Percentiles rank a stretch among this genome's conserved stretches.
Conservation (phyloP, 345 rosid genomes). For the Barbarea vulgaris region DNA sequence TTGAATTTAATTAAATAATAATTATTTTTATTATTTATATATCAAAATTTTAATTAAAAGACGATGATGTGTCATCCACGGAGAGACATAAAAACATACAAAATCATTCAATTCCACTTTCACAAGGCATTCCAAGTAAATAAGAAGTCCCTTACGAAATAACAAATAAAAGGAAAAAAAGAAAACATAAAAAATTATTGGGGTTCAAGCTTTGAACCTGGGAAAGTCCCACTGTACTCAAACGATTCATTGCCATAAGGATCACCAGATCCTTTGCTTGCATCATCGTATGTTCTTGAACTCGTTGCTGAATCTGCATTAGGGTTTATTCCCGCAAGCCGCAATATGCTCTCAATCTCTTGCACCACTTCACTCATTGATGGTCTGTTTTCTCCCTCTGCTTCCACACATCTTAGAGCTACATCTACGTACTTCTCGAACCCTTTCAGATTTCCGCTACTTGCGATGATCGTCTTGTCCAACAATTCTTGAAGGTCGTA, state of each 20-base stretch:
- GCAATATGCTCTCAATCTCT: slow-evolving; percentile 72
- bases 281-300: slow-evolving; percentile 55
- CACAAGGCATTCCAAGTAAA: too few relatives aligned
- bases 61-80: too few relatives aligned
- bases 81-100: too few relatives aligned
- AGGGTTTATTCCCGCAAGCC: slow-evolving; percentile 61
- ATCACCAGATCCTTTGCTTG: slow-evolving; percentile 39
- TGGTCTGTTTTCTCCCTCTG: slow-evolving; percentile 62
- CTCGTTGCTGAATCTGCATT: slow-evolving; percentile 56
- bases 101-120: too few relatives aligned
- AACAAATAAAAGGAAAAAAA: too few relatives aligned
- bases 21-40: too few relatives aligned
- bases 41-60: too few relatives aligned
- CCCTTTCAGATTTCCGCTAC: slow-evolving; percentile 54
- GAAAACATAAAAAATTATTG: slow-evolving; percentile 35
- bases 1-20: too few relatives aligned
- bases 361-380: slow-evolving; percentile 76
- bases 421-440: slow-evolving; percentile 62
- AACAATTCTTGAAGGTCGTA: slow-evolving; percentile 68
- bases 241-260: slow-evolving; percentile 51
- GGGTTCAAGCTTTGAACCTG: slow-evolving; percentile 51
- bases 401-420: slow-evolving; percentile 67
- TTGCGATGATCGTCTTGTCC: slow-evolving; percentile 57
- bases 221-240: slow-evolving; percentile 48
- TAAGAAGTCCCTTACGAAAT: too few relatives aligned